Evolutionary conservation across 495 filamentous ascomycete species (phyloP), one percentile per base, ranked within the genome.

Genomic region (Tuber calosporum): DNA sequence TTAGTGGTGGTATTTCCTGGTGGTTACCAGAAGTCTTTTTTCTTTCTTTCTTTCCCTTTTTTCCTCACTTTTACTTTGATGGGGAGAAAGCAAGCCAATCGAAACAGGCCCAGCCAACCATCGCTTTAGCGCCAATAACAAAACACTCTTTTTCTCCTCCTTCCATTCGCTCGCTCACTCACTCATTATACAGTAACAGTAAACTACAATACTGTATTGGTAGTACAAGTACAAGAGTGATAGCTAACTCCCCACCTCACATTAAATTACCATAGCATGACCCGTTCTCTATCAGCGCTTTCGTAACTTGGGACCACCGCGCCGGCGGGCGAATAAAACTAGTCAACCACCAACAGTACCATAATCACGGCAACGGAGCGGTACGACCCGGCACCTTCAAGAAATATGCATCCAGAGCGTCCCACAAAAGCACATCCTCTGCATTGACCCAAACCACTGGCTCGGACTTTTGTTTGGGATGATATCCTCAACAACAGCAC

Each of bases 341-440:
- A n/a, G 30, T 58, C 48, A 8, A 9, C 48, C n/a, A 26, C 48
- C 22, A 53, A 58, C 48, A 8, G 48, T 8, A 30, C 48, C n/a
- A 26, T 58, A 58, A 58, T 26, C 48, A 11, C 22, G n/a, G 26
- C 53, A 62, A 62, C n/a, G 53, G 26, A n/a, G 13, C 53, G 53
- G 53, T 5, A 62, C 53, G 26, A 62, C 13, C 53, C 26, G 26
- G 13, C 53, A 5, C 26, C 26, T 13, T 62, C 53, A 62, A 34
- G 53, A 62, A 58, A 78, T 78, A 78, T 80, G 81, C 82, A 83
- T 83, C 82, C 82, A 83, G 22, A 83, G 40, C 19, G 80, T 83
- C 66, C 82, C 82, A 70, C 82, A 83, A 70, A 83, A 76, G 73
- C 82, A 83, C 82, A 83, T 83, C 36, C 79, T 78, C 68, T 83